Evolutionary conservation across 2,329 filamentous ascomycete species (phyloP), one percentile per base, ranked within the genome.

Genomic region (Trichoderma sp.): DNA sequence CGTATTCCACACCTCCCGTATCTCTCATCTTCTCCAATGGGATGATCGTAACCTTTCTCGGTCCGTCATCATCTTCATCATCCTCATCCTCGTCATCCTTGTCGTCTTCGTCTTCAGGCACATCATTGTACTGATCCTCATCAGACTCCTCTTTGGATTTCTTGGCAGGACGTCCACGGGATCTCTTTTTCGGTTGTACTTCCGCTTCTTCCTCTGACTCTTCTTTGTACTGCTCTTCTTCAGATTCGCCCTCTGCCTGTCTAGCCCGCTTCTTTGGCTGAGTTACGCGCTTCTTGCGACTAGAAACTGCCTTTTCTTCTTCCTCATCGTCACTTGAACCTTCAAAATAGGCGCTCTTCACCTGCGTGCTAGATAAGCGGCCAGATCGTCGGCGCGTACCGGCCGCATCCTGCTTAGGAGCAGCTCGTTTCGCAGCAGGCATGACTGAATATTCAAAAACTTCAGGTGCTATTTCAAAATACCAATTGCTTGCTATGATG

Each of bases 291-390:
- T 77, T 81, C 72, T 63, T 79, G 27, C 71, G 67, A 4, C 76
- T 67, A 14, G 69, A 56, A 6, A 16, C 29, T 6, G 5, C 21
- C 14, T 63, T 56, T 0, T 74, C 71, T n/a, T 71, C 59, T 7
- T 77, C 75, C 5, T 80, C 78, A 0, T 81, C 80, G 3, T 81
- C 80, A 3, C 81, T 80, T 12, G 82, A 79, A 68, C 76, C 80
- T 75, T 89, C 88, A 79, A 90, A 90, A 79, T 90, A 90, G 21
- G 81, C 82, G 82, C 88, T 90, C 83, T 85, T 89, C 77, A 85
- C 83, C 24, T 84, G 83, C 31, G 85, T 85, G 80, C 82, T 85
- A 21, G 85, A 85, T 50, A 87, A 80, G 62, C 89, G 88, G 27
- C 83, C 80, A 6, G 89, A 90, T 68, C 86, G 85, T n/a, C 87